Evolutionary conservation across 768 basidiomycete species (phyloP).

Genomic region (Mycena sanguinolenta): DNA sequence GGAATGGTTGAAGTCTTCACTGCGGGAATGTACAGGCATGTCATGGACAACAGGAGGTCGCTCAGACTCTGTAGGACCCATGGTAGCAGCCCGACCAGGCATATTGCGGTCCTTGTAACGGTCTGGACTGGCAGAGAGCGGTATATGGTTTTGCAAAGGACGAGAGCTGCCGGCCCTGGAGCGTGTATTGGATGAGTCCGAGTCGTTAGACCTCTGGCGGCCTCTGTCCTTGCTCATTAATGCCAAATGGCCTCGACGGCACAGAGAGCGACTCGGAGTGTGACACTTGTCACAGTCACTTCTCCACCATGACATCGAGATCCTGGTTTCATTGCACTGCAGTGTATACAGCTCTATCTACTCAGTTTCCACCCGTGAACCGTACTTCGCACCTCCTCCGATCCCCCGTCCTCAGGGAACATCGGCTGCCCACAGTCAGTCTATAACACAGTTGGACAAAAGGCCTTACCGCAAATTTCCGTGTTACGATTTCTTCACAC

Average conservation of each 20-base stretch:
- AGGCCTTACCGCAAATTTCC: conserved; percentile 67
- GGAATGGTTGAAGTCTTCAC: conserved; percentile 80
- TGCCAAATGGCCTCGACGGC: too few relatives aligned
- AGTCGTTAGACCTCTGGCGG: conserved; percentile 24
- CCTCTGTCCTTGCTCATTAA: conserved; percentile 41
- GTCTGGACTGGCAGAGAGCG: conserved; percentile 23
- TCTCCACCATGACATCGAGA: not conserved
- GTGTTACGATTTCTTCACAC: conserved; percentile 77
- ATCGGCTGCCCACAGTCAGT: conserved; percentile 69
- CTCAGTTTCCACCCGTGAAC: conserved; percentile 88
- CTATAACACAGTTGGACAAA: not conserved
- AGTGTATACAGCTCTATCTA: conserved; percentile 24
- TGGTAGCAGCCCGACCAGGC: conserved; percentile 21
- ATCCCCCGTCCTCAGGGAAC: conserved; percentile 91
- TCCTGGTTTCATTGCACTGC: not conserved
- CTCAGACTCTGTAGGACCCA: conserved; percentile 6
- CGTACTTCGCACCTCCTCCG: conserved; percentile 79
- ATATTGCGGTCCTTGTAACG: conserved; percentile 28
- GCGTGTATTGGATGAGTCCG: not conserved
- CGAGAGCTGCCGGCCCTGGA: conserved; percentile 5
- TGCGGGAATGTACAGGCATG: conserved; percentile 66
- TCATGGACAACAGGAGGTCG: conserved; percentile 19
- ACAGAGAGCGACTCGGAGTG: not conserved
- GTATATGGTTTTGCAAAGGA: not conserved
- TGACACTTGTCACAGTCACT: conserved; percentile 14